Base-by-base conservation (phyloP, 2,329 filamentous ascomycete species). In the Hypoxylon sp. region DNA sequence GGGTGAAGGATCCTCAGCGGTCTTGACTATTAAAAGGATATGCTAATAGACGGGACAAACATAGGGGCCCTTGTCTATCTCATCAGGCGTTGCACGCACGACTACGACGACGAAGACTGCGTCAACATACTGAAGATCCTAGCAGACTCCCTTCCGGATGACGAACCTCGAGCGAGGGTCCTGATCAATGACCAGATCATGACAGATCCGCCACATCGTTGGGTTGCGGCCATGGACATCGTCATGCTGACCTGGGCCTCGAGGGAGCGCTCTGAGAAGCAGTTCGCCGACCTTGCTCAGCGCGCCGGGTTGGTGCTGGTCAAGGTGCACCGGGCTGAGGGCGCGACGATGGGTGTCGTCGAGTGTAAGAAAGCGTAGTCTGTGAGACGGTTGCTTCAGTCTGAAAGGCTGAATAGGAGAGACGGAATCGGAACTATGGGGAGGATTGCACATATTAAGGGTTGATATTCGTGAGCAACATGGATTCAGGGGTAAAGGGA, bases 31-130 rank as follows among this genome's bases (percentile, higher is more conserved):
- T 10, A 2, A 10, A 10, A 3, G 9, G 24, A 47, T 21, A 18
- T 29, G 15, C 48, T 48, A n/a, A 48, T 38, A 5, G 11, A 1
- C 2, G 20, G 7, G 1, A 15, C 17, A 13, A 35, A 20, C 4
- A 33, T 42, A 71, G 70, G 69, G 13, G 72, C 72, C 3, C 58
- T 69, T 8, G 53, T 70, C 15, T 75, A 74, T 54, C 70, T 70
- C 60, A 62, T 75, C 33, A 68, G 71, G n/a, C 71, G 72, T 33
- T 67, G 70, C 37, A 56, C 73, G 21, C 72, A 73, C 48, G 67
- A 74, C 46, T 74, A 72, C 52, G 67, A 68, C 4, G 73, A 74
- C 45, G 62, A 62, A 0, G 65, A 52, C 13, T 60, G 47, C 33
- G 53, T 58, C 37, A 62, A 61, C 3, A 55, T 63, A 20, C 61